phyloP scores from a whole-genome alignment of 805 yeast genomes.

The Monosporozyma yasuniensis region DNA sequence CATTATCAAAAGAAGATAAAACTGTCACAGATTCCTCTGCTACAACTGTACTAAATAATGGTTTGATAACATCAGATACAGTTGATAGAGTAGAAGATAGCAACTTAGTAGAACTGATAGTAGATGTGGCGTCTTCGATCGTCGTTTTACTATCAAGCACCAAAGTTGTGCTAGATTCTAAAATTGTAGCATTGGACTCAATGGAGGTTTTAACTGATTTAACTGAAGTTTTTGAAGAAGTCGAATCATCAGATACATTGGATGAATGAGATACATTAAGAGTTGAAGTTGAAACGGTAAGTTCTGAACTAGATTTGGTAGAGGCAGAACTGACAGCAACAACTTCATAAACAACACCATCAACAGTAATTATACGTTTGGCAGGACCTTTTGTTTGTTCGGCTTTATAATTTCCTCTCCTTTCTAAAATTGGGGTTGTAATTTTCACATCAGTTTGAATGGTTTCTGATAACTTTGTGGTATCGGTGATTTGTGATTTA shows the following conservation, averaged over 20 bases:
- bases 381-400: not conserved
- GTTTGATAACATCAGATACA: not conserved
- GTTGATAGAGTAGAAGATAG: not conserved
- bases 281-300: not conserved
- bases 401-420: not conserved
- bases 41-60: not conserved
- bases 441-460: not conserved
- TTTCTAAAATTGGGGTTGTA: not conserved
- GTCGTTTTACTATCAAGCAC: not conserved
- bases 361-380: conserved; percentile 6
- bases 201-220: not conserved
- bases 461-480: not conserved
- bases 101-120: not conserved
- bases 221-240: not conserved
- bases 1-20: not conserved
- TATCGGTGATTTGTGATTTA: no score
- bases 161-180: not conserved
- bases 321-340: not conserved
- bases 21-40: no score
- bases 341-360: conserved; percentile 8
- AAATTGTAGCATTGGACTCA: not conserved
- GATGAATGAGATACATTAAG: not conserved
- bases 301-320: not conserved
- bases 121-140: not conserved
- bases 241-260: not conserved